These are phyloP conservation scores for Umbilicus rupestris DNA, from an alignment of 164 flowering plant genomes.

Conservation along the genomic window DNA sequence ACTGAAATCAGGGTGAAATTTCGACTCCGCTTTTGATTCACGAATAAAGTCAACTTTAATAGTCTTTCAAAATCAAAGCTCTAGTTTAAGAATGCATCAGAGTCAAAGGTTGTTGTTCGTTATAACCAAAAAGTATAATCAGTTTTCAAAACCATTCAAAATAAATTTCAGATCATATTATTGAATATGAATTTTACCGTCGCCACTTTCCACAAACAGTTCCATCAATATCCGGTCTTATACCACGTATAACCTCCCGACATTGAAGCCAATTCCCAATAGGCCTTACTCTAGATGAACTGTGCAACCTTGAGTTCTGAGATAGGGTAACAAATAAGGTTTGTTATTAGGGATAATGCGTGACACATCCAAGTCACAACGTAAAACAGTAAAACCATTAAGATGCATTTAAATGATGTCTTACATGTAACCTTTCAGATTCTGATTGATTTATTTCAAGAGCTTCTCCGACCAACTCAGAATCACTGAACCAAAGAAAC, in stretches of 20 bases:
- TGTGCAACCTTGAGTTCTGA: constrained; percentile 27
- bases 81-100: not conserved
- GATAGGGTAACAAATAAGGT: constrained; percentile 1
- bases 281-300: constrained; percentile 26
- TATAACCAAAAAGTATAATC: not conserved
- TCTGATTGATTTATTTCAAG: constrained; percentile 36
- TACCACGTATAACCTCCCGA: constrained; percentile 33
- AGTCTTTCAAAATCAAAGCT: not conserved
- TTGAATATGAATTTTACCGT: constrained; percentile 34
- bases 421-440: constrained; percentile 29
- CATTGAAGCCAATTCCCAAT: constrained; percentile 95
- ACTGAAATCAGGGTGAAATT: no score
- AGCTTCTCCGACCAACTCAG: constrained; percentile 30
- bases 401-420: constrained; percentile 7
- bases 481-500: constrained; percentile 28
- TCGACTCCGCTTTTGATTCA: no score
- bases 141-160: not conserved
- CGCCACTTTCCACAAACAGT: constrained; percentile 92
- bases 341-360: not conserved
- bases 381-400: not conserved
- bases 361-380: not conserved
- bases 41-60: not conserved
- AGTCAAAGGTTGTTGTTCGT: not conserved
- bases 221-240: constrained; percentile 31
- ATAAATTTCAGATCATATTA: not conserved